Base-by-base conservation (phyloP, 148 eudicot genomes). In the Euryodendron excelsum region DNA sequence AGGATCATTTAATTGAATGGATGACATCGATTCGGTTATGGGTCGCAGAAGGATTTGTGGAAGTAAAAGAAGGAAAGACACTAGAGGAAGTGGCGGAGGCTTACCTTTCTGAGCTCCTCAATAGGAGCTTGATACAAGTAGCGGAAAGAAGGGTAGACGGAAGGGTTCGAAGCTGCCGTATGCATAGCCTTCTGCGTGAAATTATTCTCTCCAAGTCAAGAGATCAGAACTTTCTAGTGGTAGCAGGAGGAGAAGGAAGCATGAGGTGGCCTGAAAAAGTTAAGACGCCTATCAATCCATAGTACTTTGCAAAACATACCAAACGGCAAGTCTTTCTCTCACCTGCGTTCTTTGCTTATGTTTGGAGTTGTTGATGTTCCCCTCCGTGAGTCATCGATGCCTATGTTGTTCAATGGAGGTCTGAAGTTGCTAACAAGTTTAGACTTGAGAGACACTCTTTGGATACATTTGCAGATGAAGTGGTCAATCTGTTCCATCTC, bases 391-490 rank as follows among this genome's bases (percentile, higher is more conserved):
- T 66, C 30, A 18, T 50, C 27, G 13, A 55, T 58, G 9, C 34
- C 64, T 1, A 20, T 58, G 5, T 60, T 60, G 33, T 60, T 60
- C 64, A 60, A 60, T 25, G 44, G 59, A 17, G 23, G 74, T 34
- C 17, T 25, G 17, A 69, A n/a, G 41, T 34, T 78, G 75, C 41
- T 78, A 39, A 78, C 58, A 25, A 44, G 48, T 23, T 71, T 79
- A 13, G 39, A 62, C 3, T 52, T 79, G 12, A 34, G 53, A 25
- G 73, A 23, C 13, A 34, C 77, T 60, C 45, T 1, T 15, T 72
- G 37, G 45, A 33, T 1, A 23, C 31, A 50, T 21, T 79, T 21
- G 73, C 82, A 44, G 63, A 60, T 13, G 72, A 69, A 30, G 41
- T 58, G 25, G 18, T 78, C n/a, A 58, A 56, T 15, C 15, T 77